Percentiles rank a stretch among this genome's conserved stretches.
Conservation (phyloP, 805 yeast genomes). For the Kodamaea jinghongensis region DNA sequence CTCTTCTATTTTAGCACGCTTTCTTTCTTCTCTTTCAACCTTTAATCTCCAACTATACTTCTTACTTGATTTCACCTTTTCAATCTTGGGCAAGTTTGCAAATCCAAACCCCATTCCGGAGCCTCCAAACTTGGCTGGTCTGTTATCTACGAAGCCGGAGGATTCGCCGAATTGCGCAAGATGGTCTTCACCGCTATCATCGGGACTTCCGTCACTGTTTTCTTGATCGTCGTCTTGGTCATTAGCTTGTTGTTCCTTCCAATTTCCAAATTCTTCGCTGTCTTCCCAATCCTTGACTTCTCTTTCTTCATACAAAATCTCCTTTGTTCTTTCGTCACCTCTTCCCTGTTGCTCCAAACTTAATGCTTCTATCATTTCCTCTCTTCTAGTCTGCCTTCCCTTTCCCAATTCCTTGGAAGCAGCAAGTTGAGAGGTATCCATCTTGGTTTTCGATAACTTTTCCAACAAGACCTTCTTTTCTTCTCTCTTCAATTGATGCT, state of each 20-base stretch:
- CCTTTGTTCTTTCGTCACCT: conserved; percentile 57
- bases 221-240: conserved; percentile 4
- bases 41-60: conserved; percentile 69
- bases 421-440: conserved; percentile 68
- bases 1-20: conserved; percentile 48
- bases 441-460: conserved; percentile 62
- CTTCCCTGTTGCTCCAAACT: conserved; percentile 70
- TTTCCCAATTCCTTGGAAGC: conserved; percentile 79
- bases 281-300: conserved; percentile 58
- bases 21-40: conserved; percentile 39
- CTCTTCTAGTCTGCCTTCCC: conserved; percentile 65
- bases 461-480: conserved; percentile 77
- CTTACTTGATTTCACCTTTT: conserved; percentile 36
- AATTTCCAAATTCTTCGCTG: conserved; percentile 9
- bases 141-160: conserved; percentile 61
- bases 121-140: conserved; percentile 62
- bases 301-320: conserved; percentile 67
- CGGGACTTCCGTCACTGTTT: conserved; percentile 2
- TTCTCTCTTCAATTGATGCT: conserved; percentile 83
- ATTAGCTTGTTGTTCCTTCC: background rate
- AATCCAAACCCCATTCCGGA: conserved; percentile 72
- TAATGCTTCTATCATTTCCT: conserved; percentile 72
- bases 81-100: conserved; percentile 49
- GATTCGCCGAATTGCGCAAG: conserved; percentile 15
- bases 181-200: conserved; percentile 14